phyloP scores from a whole-genome alignment of 2,329 filamentous ascomycete species.

The Cordyceps cateniannulata region DNA sequence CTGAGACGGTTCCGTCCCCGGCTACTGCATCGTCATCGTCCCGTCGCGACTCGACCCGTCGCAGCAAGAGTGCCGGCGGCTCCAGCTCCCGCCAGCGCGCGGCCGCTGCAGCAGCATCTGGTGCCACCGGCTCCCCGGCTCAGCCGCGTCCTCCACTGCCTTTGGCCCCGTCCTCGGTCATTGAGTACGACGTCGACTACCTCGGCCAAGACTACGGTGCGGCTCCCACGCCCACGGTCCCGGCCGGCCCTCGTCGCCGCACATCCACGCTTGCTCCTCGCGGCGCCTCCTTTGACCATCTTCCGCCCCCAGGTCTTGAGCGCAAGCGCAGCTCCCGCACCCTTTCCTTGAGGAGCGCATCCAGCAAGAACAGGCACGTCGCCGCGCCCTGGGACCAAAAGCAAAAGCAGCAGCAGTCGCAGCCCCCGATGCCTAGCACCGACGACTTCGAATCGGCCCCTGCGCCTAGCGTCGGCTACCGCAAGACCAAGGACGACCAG shows the following conservation, averaged over 20 bases:
- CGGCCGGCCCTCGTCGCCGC: not conserved
- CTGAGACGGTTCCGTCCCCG: not conserved
- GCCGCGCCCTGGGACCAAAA: not conserved
- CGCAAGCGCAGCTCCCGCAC: conserved; percentile 7
- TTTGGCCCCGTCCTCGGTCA: conserved; percentile 9
- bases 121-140: not conserved
- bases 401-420: not conserved
- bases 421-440: conserved; percentile 23
- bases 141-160: conserved; percentile 3
- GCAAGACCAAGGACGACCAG: conserved; percentile 46
- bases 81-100: not conserved
- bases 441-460: conserved; percentile 47
- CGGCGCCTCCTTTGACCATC: not conserved
- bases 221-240: conserved; percentile 7
- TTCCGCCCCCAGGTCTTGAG: not conserved
- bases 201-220: conserved; percentile 8
- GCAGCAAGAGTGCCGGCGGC: conserved; percentile 21
- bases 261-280: not conserved
- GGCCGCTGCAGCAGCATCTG: not conserved
- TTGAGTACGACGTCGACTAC: conserved; percentile 13
- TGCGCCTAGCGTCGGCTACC: conserved; percentile 52
- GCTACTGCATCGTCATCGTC: not conserved
- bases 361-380: not conserved
- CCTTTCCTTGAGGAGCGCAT: conserved; percentile 3
- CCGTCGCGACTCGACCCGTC: conserved; percentile 10